Base-by-base conservation (phyloP, 352 stramenopile genomes). In the Pythium insidiosum region DNA sequence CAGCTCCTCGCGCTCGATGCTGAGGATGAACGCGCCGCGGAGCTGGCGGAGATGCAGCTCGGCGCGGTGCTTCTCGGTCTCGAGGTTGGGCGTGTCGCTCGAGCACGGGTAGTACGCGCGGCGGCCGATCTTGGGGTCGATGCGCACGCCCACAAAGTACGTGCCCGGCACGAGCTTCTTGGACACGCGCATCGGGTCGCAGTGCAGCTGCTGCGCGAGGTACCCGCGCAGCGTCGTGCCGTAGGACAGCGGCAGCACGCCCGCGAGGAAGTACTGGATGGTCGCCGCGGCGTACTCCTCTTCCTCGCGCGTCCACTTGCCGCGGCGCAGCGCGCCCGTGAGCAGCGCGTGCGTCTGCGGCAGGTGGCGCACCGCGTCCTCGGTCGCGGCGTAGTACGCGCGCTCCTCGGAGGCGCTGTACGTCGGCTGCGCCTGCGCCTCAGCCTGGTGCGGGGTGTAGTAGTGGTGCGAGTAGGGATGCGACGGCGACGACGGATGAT, bases 121-220 rank as follows among this genome's bases (percentile, higher is more conserved):
- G 18, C 74, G 64, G 1, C 74, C 74, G 36, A 87, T 77, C 71
- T 87, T 87, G 29, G 71, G 68, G 43, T 79, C 77, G 49, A 87
- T 83, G 47, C 75, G 73, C 42, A 87, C 68, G 21, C 67, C 72
- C 23, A 68, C 68, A 37, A 87, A 82, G 22, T 76, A 62, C 1
- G 58, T 67, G 5, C 73, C 73, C 0, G 73, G 70, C 33, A 86
- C 54, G 21, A 88, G 53, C 52, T 88, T 88, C 68, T 88, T 88
- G 30, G 75, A 88, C 50, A 88, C 79, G 13, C 75, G 65, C 75
- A 88, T 88, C 19, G 75, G 75, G 39, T 83, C 68, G 53, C 75
- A 88, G 49, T 88, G 68, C 1, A 88, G 56, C 36, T 81, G 62
- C 45, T 83, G 63, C 2, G 75, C 75, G 28, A 88, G 56, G 54